Conservation (phyloP, 768 basidiomycete genomes). For the Wakefieldia striispora region DNA sequence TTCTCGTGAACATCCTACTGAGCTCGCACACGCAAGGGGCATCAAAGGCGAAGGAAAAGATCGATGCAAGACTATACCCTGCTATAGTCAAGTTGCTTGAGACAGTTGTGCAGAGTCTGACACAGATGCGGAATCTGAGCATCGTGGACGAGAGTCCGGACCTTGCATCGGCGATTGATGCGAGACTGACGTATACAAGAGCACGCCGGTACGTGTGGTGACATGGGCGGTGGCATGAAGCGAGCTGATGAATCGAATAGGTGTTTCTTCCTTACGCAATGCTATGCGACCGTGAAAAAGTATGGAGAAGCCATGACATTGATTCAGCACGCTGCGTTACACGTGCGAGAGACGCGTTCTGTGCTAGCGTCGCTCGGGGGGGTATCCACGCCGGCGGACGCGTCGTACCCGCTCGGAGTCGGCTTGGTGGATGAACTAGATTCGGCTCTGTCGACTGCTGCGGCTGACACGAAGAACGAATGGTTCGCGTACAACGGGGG, state of each 20-base stretch:
- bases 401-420: slow-evolving; percentile 54
- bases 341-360: slow-evolving; percentile 70
- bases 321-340: slow-evolving; percentile 66
- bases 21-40: slow-evolving; percentile 35
- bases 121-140: slow-evolving; percentile 78
- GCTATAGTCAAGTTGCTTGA: slow-evolving; percentile 88
- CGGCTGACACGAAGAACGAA: slow-evolving; percentile 57
- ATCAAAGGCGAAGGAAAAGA: slow-evolving; percentile 41
- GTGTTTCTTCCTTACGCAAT: slow-evolving; percentile 72
- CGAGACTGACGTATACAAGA: slow-evolving; percentile 68
- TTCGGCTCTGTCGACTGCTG: slow-evolving; percentile 43
- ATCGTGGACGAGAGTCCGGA: slow-evolving; percentile 89
- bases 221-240: background rate
- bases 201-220: slow-evolving; percentile 62
- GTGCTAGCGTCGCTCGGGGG: slow-evolving; percentile 45
- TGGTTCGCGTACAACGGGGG: slow-evolving; percentile 84
- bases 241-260: slow-evolving; percentile 34
- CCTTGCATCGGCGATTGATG: slow-evolving; percentile 75
- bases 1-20: slow-evolving; percentile 68
- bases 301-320: slow-evolving; percentile 73
- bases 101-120: slow-evolving; percentile 78
- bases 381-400: slow-evolving; percentile 37
- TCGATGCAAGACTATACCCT: slow-evolving; percentile 74
- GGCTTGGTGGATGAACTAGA: slow-evolving; percentile 54
- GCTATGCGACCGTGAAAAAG: slow-evolving; percentile 66